Base-by-base conservation (phyloP, 2,329 filamentous ascomycete genomes). In the Rhexocercosporidium sp. region DNA sequence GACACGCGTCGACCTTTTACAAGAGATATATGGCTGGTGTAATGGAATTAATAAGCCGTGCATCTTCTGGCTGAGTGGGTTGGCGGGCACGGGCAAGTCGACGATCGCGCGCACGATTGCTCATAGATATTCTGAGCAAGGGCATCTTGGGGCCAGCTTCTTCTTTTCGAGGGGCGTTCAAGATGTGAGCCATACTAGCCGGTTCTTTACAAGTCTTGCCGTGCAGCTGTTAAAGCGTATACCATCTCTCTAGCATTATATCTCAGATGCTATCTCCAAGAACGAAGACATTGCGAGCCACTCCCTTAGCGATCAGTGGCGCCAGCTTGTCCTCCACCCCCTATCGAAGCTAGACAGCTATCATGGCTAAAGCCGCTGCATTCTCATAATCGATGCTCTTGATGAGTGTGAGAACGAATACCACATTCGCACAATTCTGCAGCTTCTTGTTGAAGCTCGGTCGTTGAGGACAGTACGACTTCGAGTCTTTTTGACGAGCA, bases 271-370 rank as follows among this genome's bases (percentile, higher is more conserved):
- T 31, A 31, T 31, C 9, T 31, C 29, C 9, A 31, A 31, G 5
- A 4, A 9, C 29, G 9, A 31, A 31, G 29, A 31, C 9, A 31
- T 31, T 31, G 29, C 29, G 9, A 31, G 29, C 29, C 29, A 31
- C 5, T 31, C 29, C 29, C 9, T 31, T 9, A 4, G 29, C 9
- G 29, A 31, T 9, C 29, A 31, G 29, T 31, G 76, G 78, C 22
- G 82, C 74, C 44, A 84, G 72, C 70, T 84, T 81, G 64, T 83
- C 76, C 1, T 78, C 67, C 11, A 76, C 79, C 7, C 84, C 69
- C n/a, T 80, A 61, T 39, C 29, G 9, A 31, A 31, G 9, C 29
- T 31, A 5, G 29, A 9, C 29, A 31, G 29, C 29, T n/a, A n/a
- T n/a, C n/a, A n/a, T n/a, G n/a, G n/a, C n/a, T n/a, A n/a, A n/a